phyloP scores from a whole-genome alignment of 176 grass and related monocot species.

The Carex myosuroides region DNA sequence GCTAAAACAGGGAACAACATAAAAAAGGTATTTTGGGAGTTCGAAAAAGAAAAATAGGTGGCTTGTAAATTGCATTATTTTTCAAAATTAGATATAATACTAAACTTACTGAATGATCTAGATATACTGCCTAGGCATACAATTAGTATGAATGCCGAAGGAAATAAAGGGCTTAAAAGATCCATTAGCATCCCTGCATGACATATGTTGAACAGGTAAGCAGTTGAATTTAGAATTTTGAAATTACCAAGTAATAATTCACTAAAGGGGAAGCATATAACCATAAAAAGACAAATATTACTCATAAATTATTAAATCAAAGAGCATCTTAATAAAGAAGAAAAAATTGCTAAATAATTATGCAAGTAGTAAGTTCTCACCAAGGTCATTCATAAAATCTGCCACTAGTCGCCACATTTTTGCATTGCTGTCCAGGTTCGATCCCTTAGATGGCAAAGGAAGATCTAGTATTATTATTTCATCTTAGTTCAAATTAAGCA shows the following conservation, averaged over 20 bases:
- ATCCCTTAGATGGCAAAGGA: conserved; percentile 46
- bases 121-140: conserved; percentile 86
- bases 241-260: not conserved
- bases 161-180: conserved; percentile 90
- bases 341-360: not conserved
- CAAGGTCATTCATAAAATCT: conserved; percentile 99
- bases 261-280: not conserved
- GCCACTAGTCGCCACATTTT: conserved; percentile 96
- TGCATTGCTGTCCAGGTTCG: conserved; percentile 86
- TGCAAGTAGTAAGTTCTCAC: conserved; percentile 31
- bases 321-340: not conserved
- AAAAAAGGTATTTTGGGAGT: not conserved
- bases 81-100: conserved; percentile 18
- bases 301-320: not conserved
- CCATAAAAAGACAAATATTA: not conserved
- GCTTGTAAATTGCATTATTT: not conserved
- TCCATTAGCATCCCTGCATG: conserved; percentile 96
- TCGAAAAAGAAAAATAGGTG: not conserved
- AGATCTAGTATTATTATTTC: conserved; percentile 1
- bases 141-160: conserved; percentile 80
- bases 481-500: not conserved
- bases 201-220: conserved; percentile 2
- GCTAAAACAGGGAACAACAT: conserved; percentile 33
- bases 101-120: conserved; percentile 87
- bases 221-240: conserved; percentile 6